These are phyloP conservation scores for Globisporangium echinulatum DNA, from an alignment of 352 stramenopile species.

Conservation along the genomic window DNA sequence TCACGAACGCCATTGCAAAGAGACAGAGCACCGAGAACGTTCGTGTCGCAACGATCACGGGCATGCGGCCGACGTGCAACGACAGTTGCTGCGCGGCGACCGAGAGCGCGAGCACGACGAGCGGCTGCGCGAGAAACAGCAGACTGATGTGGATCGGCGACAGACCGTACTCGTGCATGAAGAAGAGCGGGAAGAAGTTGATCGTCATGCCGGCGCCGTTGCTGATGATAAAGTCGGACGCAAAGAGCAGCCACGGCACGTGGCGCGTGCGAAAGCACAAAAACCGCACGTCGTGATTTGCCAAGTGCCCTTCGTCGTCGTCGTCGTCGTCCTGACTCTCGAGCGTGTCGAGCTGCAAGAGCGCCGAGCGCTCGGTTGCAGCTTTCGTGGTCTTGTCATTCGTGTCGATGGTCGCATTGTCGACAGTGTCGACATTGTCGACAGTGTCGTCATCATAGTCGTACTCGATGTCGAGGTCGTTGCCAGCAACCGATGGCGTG, in stretches of 20 bases:
- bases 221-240: slow-evolving; percentile 80
- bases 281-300: slow-evolving; percentile 27
- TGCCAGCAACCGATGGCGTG: slow-evolving; percentile 55
- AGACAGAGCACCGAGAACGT: slow-evolving; percentile 52
- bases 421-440: slow-evolving; percentile 26
- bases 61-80: slow-evolving; percentile 53
- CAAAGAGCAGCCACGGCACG: slow-evolving; percentile 64
- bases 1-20: slow-evolving; percentile 53
- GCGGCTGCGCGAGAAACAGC: slow-evolving; percentile 59
- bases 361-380: not conserved
- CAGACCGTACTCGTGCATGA: slow-evolving; percentile 72
- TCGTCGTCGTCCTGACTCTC: not conserved
- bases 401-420: slow-evolving; percentile 4
- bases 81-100: slow-evolving; percentile 45
- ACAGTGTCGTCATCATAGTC: slow-evolving; percentile 52
- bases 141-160: slow-evolving; percentile 65
- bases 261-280: slow-evolving; percentile 59
- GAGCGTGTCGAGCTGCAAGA: not conserved
- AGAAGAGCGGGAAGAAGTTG: slow-evolving; percentile 83
- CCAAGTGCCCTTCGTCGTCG: slow-evolving; percentile 1
- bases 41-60: slow-evolving; percentile 64
- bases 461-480: slow-evolving; percentile 63
- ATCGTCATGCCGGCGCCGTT: slow-evolving; percentile 82
- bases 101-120: slow-evolving; percentile 67
- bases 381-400: not conserved